These are phyloP conservation scores for Backusella westeae DNA, from an alignment of 192 early-diverging fungal species.

Conservation along the genomic window DNA sequence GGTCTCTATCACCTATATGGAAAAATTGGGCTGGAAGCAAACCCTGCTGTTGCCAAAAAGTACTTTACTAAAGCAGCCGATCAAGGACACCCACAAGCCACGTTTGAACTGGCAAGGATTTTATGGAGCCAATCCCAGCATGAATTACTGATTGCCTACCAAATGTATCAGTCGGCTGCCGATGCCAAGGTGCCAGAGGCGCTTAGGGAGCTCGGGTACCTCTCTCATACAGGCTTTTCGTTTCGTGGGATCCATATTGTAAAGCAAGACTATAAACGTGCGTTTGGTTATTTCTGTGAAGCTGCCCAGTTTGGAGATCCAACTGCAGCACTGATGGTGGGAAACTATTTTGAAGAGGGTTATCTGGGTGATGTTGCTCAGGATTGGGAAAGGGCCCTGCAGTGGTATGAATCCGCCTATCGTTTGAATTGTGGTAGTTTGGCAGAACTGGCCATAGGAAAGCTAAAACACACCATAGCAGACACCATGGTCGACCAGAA, in stretches of 20 bases:
- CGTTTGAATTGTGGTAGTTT: slow-evolving; percentile 12
- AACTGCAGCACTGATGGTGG: slow-evolving; percentile 27
- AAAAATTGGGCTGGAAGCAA: slow-evolving; percentile 13
- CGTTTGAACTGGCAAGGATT: slow-evolving; percentile 19
- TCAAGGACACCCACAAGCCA: slow-evolving; percentile 23
- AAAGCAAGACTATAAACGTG: slow-evolving; percentile 26
- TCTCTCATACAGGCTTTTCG: slow-evolving; percentile 26
- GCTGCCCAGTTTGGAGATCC: slow-evolving; percentile 25
- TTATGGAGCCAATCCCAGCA: slow-evolving; percentile 13
- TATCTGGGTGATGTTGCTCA: slow-evolving; percentile 7
- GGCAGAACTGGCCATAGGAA: slow-evolving; percentile 29
- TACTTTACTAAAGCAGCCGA: slow-evolving; percentile 19
- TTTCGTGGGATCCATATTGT: slow-evolving; percentile 13
- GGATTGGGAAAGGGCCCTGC: slow-evolving; percentile 15
- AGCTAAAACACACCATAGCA: slow-evolving; percentile 18
- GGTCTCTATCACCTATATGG: slow-evolving; percentile 29
- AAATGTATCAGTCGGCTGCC: slow-evolving; percentile 20
- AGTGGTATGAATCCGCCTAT: slow-evolving; percentile 26
- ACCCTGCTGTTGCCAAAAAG: slow-evolving; percentile 16
- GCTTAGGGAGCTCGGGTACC: slow-evolving; percentile 8
- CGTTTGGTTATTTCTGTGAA: slow-evolving; percentile 26
- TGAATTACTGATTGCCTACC: slow-evolving; percentile 5
- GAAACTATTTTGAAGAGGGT: slow-evolving; percentile 32
- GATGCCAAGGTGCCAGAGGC: slow-evolving; percentile 22
- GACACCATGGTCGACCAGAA: neutral